Evolutionary conservation across 345 rosid genomes (phyloP).

Genomic region (Eucalyptus victrix): DNA sequence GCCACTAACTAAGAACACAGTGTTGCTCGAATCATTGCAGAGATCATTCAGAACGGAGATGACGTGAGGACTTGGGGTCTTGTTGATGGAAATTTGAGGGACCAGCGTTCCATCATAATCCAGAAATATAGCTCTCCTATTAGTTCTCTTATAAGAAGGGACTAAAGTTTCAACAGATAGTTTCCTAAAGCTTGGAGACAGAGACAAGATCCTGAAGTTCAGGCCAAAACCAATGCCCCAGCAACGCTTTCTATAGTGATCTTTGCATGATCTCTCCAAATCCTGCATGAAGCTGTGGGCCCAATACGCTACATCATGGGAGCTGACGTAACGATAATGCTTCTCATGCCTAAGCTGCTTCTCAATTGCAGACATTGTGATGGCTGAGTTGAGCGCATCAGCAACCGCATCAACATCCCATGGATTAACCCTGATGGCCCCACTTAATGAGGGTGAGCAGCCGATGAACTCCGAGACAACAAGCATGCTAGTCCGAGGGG

Average conservation of each 20-base stretch:
- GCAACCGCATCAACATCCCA: conserved; percentile 33
- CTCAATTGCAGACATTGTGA: conserved; percentile 9
- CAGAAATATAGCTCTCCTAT: conserved; percentile 26
- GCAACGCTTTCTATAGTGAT: conserved; percentile 15
- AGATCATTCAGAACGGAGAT: conserved; percentile 12
- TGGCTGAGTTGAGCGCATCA: conserved; percentile 14
- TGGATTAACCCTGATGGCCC: conserved; percentile 34
- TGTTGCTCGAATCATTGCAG: conserved; percentile 21
- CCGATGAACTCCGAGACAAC: conserved; percentile 34
- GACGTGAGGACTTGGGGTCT: conserved; percentile 10
- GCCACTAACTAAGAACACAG: conserved; percentile 33
- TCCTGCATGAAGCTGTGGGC: conserved; percentile 27
- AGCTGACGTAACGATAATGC: conserved; percentile 19
- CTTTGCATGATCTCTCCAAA: conserved; percentile 20
- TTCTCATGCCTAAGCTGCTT: conserved; percentile 33
- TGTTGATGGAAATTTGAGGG: conserved; percentile 12
- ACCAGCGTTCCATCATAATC: conserved; percentile 39
- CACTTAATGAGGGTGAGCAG: conserved; percentile 38
- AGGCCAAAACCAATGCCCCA: conserved; percentile 35
- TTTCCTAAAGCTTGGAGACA: conserved; percentile 27
- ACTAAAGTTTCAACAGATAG: conserved; percentile 13
- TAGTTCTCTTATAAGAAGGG: conserved; percentile 16
- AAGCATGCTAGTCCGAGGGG: conserved; percentile 17
- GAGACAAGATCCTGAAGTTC: conserved; percentile 19
- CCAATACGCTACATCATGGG: conserved; percentile 32